A percentile compares a stretch with the other conserved stretches of the same genome.
Evolutionary conservation across 2,329 filamentous ascomycete species (phyloP).

Genomic region (Penicillium italicum): DNA sequence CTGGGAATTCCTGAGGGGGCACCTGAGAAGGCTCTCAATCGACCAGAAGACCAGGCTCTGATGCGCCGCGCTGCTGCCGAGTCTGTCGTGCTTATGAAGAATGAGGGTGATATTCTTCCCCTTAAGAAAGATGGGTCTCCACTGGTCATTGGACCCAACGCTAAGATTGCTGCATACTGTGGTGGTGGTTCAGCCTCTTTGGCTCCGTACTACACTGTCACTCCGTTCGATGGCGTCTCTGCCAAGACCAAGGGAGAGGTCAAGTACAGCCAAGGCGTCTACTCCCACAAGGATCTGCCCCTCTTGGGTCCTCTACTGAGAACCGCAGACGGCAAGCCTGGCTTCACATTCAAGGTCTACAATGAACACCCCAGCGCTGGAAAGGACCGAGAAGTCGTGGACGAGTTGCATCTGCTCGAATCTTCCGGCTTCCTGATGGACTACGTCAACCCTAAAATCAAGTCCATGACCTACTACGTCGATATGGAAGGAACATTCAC

Average conservation of each 20-base stretch:
- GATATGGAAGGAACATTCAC: conserved; percentile 60
- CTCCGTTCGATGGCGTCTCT: conserved; percentile 44
- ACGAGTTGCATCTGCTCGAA: conserved; percentile 46
- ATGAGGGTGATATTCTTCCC: conserved; percentile 62
- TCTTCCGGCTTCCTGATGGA: conserved; percentile 51
- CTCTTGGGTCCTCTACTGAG: conserved; percentile 54
- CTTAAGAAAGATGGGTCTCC: conserved; percentile 46
- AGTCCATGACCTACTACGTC: conserved; percentile 54
- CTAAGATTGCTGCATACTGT: conserved; percentile 48
- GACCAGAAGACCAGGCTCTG: conserved; percentile 59
- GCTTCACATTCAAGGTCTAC: conserved; percentile 62
- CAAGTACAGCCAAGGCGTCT: conserved; percentile 57
- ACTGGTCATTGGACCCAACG: conserved; percentile 55
- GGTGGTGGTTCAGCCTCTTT: conserved; percentile 64
- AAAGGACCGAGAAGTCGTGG: conserved; percentile 50
- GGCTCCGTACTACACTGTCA: conserved; percentile 45
- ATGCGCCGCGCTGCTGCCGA: conserved; percentile 65
- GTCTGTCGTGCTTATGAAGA: conserved; percentile 70
- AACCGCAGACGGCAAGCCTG: conserved; percentile 52
- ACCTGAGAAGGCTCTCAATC: conserved; percentile 55
- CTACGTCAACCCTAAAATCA: conserved; percentile 54
- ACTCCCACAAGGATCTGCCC: conserved; percentile 63
- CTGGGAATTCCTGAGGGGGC: conserved; percentile 55
- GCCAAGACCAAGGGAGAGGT: conserved; percentile 37
- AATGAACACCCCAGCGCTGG: conserved; percentile 53